Base-by-base conservation (phyloP, 148 eudicot species). In the Bassia scoparia region DNA sequence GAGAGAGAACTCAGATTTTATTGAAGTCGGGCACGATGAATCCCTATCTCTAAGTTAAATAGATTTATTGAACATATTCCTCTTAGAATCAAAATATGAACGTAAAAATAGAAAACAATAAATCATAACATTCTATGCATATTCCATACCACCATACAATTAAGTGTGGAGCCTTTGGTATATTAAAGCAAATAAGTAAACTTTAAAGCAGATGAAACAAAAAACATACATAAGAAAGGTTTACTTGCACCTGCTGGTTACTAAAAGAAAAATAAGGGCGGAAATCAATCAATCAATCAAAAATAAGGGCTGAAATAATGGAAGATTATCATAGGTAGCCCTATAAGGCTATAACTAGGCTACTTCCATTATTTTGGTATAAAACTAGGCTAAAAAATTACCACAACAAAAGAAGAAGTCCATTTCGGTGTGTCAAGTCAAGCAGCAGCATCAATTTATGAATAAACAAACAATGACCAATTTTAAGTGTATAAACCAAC, bases 401-500 rank as follows among this genome's bases (percentile, higher is more conserved):
- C 38, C 46, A 60, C 33, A 35, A 24, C 61, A 41, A 34, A 3
- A 11, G 18, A 33, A 50, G 21, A 4, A 23, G 20, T 67, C 17
- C 44, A n/a, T 14, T 50, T 14, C 53, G 16, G 26, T 27, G n/a
- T n/a, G 18, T 44, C 2, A 35, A 37, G 14, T 52, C 41, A 4
- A 70, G 68, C 37, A 41, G 48, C 13, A 61, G 58, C 30, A 21
- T 52, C 6, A 16, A 73, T 30, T 24, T n/a, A 26, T 7, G 11
- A 17, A 58, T 11, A 5, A 54, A 46, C 63, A 33, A 46, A 73
- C 53, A 37, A 61, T 20, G 34, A 43, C 15, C 7, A 24, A 18
- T 12, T 31, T 14, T 41, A 12, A 61, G 61, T 54, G 33, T 52
- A 41, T 2, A 65, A 69, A 80, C 87, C 37, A 79, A 95, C 99